Evolutionary conservation across 1,284 basidiomycete genomes (phyloP).

Genomic region (Heliocybe sulcata): DNA sequence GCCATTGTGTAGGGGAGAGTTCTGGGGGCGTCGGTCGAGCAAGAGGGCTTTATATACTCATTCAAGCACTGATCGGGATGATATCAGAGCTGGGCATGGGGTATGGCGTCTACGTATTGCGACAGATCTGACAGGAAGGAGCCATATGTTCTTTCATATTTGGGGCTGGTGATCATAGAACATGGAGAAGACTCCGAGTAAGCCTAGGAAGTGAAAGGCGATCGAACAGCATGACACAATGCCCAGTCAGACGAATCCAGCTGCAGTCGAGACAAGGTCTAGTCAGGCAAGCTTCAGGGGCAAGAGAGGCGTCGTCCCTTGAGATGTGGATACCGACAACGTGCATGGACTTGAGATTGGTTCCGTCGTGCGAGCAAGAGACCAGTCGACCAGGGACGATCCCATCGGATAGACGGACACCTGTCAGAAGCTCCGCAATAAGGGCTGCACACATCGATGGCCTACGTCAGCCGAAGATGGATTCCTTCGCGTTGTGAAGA

Average conservation of each 20-base stretch:
- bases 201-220: background rate
- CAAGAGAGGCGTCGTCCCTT: no score
- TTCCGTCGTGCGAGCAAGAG: no score
- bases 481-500: no score
- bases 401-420: no score
- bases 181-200: background rate
- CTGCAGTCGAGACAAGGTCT: no score
- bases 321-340: no score
- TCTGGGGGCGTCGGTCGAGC: background rate
- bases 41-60: background rate
- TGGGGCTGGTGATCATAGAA: background rate
- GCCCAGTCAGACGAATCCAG: background rate
- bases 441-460: no score
- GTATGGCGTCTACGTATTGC: background rate
- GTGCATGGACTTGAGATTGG: no score
- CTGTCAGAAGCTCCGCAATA: no score
- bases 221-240: background rate
- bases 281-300: no score
- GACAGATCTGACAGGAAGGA: background rate
- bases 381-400: no score
- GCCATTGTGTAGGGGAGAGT: background rate
- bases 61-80: background rate
- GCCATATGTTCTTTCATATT: background rate
- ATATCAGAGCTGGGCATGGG: background rate
- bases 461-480: no score